Evolutionary conservation across 1,284 basidiomycete species (phyloP), one percentile per base, ranked within the genome.

Genomic region (Pseudozyma sp.): DNA sequence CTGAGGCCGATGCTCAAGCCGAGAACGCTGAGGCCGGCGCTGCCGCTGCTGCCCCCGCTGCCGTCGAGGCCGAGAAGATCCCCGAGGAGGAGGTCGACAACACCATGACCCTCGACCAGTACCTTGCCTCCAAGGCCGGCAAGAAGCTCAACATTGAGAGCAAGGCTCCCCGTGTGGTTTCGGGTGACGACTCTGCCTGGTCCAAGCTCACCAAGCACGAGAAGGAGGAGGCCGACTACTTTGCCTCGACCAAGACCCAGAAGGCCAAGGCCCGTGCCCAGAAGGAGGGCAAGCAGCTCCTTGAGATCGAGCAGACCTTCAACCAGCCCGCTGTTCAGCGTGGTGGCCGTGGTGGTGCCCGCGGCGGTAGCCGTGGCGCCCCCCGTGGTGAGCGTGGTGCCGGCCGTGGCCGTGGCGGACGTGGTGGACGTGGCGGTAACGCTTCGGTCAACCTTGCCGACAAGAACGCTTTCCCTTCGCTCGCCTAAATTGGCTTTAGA

Each of bases 81-180:
- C 57, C 86, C 67, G 77, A 91, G 89, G 94, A 97, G 86, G 93
- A 95, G 86, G 93, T 95, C 86, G 95, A 97, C 87, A 93, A 94
- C 87, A 95, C 93, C 47, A 88, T 94, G 79, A 93, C 92, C 44
- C 78, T 82, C 58, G 93, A 93, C 56, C 90, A 94, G 85, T 94
- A 93, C 86, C 87, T 91, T 68, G 90, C 91, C 71, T 89, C 92
- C 86, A 87, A 91, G 86, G 90, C 89, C 81, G 79, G 76, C 59
- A 82, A 85, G 81, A 76, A 77, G 57, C 76, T 80, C 71, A 62
- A 71, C 63, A 66, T 85, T 57, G 76, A 70, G 60, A 66, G 52
- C 60, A 64, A 69, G 70, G 73, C 77, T 62, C 74, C 72, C 39
- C 70, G 77, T 61, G 59, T 60, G 53, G 74, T 76, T 49, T 59